Evolutionary conservation across 2,329 filamentous ascomycete species (phyloP).

Genomic region (Trichophyton verrucosum): DNA sequence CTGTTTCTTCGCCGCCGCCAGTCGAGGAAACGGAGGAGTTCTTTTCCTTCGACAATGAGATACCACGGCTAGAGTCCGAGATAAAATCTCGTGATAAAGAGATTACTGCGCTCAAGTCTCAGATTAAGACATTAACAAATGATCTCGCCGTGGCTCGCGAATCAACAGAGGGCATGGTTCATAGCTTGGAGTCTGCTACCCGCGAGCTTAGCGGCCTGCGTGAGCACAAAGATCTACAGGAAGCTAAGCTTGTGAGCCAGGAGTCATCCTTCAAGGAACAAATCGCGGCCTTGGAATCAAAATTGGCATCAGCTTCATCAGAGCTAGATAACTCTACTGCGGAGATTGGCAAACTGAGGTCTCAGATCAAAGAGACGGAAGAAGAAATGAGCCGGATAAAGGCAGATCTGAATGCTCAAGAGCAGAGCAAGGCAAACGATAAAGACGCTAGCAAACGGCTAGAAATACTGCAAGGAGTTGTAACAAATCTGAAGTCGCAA

Average conservation of each 20-base stretch:
- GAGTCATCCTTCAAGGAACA: constrained; percentile 32
- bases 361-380: constrained; percentile 30
- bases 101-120: constrained; percentile 55
- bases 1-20: constrained; percentile 21
- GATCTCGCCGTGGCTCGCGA: constrained; percentile 62
- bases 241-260: constrained; percentile 35
- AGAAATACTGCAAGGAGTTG: constrained; percentile 43
- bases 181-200: constrained; percentile 55
- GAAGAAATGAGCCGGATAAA: constrained; percentile 28
- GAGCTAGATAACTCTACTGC: constrained; percentile 20
- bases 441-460: constrained; percentile 39
- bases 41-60: constrained; percentile 84
- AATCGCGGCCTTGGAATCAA: constrained; percentile 30
- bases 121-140: constrained; percentile 55
- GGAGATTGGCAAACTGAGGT: constrained; percentile 25
- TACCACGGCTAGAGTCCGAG: constrained; percentile 67
- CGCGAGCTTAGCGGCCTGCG: constrained; percentile 47
- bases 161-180: constrained; percentile 52
- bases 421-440: constrained; percentile 24
- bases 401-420: constrained; percentile 5
- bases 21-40: constrained; percentile 51
- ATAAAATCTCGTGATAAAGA: constrained; percentile 57
- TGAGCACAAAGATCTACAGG: constrained; percentile 40
- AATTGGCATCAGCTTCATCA: constrained; percentile 23
- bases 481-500: constrained; percentile 43